Evolutionary conservation across 2,329 filamentous ascomycete species (phyloP).

Genomic region (Diaporthe longicolla): DNA sequence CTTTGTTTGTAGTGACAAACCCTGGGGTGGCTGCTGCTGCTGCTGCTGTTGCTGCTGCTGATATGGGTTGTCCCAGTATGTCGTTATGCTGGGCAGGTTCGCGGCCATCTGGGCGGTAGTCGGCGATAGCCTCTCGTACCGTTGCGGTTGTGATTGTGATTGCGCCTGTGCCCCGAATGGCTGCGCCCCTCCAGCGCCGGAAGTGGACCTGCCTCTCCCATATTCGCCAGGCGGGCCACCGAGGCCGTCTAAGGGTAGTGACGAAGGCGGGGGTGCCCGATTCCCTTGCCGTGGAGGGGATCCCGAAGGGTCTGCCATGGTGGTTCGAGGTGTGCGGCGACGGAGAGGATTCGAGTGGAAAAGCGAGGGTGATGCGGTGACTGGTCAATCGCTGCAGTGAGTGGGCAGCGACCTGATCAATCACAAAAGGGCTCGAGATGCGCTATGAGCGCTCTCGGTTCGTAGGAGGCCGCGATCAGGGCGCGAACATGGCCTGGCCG

Average conservation of each 20-base stretch:
- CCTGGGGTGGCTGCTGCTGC: conserved; percentile 38
- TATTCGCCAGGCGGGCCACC: conserved; percentile 41
- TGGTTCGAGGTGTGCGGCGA: conserved; percentile 15
- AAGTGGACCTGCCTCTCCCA: conserved; percentile 27
- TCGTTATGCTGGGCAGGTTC: conserved; percentile 61
- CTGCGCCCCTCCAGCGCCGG: conserved; percentile 25
- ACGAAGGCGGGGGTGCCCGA: conserved; percentile 30
- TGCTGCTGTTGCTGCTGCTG: conserved; percentile 47
- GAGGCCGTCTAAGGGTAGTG: conserved; percentile 38
- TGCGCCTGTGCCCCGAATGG: conserved; percentile 7
- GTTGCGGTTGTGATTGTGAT: conserved; percentile 29
- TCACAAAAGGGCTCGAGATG: conserved; percentile 27
- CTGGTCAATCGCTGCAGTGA: conserved; percentile 22
- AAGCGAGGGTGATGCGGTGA: conserved; percentile 1
- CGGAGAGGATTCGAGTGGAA: conserved; percentile 1
- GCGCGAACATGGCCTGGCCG: conserved; percentile 36
- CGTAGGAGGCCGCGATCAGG: conserved; percentile 19
- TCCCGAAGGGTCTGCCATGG: conserved; percentile 41
- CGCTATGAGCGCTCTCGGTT: conserved; percentile 40
- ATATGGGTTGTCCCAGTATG: conserved; percentile 66
- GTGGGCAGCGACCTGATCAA: conserved; percentile 20
- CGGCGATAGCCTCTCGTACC: conserved; percentile 44
- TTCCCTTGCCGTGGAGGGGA: conserved; percentile 31
- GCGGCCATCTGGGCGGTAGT: conserved; percentile 51
- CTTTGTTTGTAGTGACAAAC: conserved; percentile 2